These are phyloP conservation scores for Exophiala mesophila DNA, from an alignment of 2,329 filamentous ascomycete species.

Conservation along the genomic window DNA sequence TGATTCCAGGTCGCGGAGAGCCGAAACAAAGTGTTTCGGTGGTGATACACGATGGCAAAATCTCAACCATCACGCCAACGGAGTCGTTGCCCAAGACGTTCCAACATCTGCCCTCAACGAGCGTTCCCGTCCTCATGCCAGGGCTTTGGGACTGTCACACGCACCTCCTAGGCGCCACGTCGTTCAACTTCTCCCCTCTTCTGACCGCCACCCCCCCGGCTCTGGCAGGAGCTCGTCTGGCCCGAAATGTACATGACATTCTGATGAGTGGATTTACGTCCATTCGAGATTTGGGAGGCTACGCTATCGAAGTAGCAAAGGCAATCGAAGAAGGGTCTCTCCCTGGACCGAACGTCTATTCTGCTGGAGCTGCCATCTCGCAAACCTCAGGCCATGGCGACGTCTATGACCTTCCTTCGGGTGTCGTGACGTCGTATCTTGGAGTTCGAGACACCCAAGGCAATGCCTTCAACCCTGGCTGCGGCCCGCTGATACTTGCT, in stretches of 20 bases:
- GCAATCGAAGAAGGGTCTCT: conserved; percentile 44
- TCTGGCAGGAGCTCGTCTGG: conserved; percentile 40
- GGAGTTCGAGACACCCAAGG: conserved; percentile 18
- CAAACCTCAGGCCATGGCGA: conserved; percentile 50
- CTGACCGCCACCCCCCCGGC: conserved; percentile 25
- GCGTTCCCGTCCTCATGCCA: conserved; percentile 45
- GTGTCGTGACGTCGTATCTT: conserved; percentile 18
- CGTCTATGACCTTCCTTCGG: conserved; percentile 34
- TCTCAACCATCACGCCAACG: conserved; percentile 30
- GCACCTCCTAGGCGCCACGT: conserved; percentile 41
- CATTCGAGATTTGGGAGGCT: conserved; percentile 47
- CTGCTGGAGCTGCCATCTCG: conserved; percentile 40
- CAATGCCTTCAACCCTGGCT: conserved; percentile 8
- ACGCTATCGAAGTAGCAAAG: conserved; percentile 40
- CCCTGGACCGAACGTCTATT: conserved; percentile 48
- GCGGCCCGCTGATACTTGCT: conserved; percentile 30
- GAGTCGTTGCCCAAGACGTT: conserved; percentile 9
- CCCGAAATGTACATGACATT: conserved; percentile 39
- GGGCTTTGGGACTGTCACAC: conserved; percentile 52
- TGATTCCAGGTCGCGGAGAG: conserved; percentile 47
- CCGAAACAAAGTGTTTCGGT: conserved; percentile 39
- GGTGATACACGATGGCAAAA: conserved; percentile 37
- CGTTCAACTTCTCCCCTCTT: conserved; percentile 19
- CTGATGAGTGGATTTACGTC: conserved; percentile 49
- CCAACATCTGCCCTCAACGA: conserved; percentile 17